A percentile compares a stretch with the other conserved stretches of the same genome.
phyloP scores from a whole-genome alignment of 164 flowering plant species.

The Kingdonia uniflora region DNA sequence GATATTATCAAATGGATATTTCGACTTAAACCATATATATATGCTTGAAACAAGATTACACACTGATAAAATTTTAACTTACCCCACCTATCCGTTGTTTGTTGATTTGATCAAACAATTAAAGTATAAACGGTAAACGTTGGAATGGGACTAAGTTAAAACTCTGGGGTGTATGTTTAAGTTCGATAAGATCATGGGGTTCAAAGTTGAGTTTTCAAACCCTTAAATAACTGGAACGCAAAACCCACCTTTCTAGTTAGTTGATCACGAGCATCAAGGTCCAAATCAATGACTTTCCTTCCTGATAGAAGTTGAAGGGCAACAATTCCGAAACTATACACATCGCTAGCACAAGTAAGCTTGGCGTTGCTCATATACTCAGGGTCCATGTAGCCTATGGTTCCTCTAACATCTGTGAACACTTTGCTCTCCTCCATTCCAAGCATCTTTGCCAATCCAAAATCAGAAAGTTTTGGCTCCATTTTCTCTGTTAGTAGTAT shows the following conservation, averaged over 20 bases:
- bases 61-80: too few relatives aligned
- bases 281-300: slow-evolving; percentile 51
- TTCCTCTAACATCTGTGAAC: slow-evolving; percentile 68
- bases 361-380: slow-evolving; percentile 75
- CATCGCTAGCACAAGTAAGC: slow-evolving; percentile 62
- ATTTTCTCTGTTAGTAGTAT: slow-evolving; percentile 50
- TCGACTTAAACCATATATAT: too few relatives aligned
- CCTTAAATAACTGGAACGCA: too few relatives aligned
- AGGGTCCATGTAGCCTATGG: slow-evolving; percentile 78
- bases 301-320: slow-evolving; percentile 59
- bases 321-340: slow-evolving; percentile 68
- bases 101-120: too few relatives aligned
- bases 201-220: too few relatives aligned
- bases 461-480: slow-evolving; percentile 71
- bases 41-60: too few relatives aligned
- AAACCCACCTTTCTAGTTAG: slow-evolving; percentile 16
- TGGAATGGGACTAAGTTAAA: too few relatives aligned
- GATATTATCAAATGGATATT: too few relatives aligned
- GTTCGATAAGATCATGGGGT: too few relatives aligned
- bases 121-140: too few relatives aligned
- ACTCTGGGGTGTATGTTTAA: too few relatives aligned
- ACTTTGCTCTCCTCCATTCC: slow-evolving; percentile 72
- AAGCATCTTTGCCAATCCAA: slow-evolving; percentile 66
- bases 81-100: too few relatives aligned
- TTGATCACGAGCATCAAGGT: slow-evolving; percentile 58